Evolutionary conservation across 2,329 filamentous ascomycete genomes (phyloP).

Genomic region (Xylariaceae sp.): DNA sequence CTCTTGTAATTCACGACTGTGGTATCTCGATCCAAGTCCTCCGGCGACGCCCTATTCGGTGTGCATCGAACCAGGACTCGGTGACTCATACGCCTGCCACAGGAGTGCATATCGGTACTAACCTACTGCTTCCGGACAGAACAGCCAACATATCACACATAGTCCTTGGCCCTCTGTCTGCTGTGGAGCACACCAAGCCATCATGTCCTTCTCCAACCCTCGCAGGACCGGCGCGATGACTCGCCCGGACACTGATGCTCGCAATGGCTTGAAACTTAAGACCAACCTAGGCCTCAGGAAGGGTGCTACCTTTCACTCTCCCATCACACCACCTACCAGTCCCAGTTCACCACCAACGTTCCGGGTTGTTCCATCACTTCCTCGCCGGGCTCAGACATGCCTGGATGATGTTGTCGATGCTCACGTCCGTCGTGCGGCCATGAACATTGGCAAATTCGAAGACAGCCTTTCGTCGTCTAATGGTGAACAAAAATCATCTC

Average conservation of each 20-base stretch:
- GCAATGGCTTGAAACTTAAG: constrained; percentile 45
- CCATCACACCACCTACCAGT: constrained; percentile 39
- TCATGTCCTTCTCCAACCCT: constrained; percentile 48
- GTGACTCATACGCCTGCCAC: constrained; percentile 30
- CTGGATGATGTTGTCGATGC: constrained; percentile 70
- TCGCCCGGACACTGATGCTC: constrained; percentile 38
- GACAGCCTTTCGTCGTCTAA: constrained; percentile 51
- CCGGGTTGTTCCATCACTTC: constrained; percentile 47
- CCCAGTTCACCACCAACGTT: constrained; percentile 34
- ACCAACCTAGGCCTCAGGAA: constrained; percentile 61
- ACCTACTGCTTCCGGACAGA: constrained; percentile 26
- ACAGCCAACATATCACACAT: constrained; percentile 19
- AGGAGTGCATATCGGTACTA: constrained; percentile 29
- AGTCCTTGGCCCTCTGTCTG: constrained; percentile 16
- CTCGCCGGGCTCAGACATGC: constrained; percentile 65
- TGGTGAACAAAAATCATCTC: constrained; percentile 34
- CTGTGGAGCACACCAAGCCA: constrained; percentile 27
- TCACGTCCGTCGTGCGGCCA: constrained; percentile 63
- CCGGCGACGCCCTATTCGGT: constrained; percentile 24
- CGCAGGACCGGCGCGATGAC: constrained; percentile 41
- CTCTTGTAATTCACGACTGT: constrained; percentile 21
- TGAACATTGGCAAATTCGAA: constrained; percentile 64
- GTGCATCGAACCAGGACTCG: constrained; percentile 20
- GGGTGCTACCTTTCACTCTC: constrained; percentile 64
- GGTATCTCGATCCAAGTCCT: constrained; percentile 23